Percentiles rank a stretch among this genome's conserved stretches.
Conservation (phyloP, 176 grass and related monocot genomes). For the Juncus inflexus region DNA sequence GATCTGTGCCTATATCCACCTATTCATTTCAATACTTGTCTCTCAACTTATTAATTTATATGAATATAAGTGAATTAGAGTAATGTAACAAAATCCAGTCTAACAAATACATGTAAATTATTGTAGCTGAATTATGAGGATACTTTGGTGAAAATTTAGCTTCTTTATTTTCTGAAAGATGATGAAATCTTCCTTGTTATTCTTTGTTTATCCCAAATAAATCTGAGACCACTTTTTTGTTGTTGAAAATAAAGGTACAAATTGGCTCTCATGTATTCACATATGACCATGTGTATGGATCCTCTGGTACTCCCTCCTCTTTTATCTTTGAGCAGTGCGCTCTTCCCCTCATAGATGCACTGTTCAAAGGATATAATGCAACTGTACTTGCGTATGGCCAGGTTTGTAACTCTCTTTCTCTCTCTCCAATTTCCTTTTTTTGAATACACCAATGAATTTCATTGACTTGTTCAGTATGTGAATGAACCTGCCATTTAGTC, state of each 20-base stretch:
- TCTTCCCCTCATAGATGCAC: conserved; percentile 55
- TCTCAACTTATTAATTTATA: too few relatives aligned
- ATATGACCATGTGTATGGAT: conserved; percentile 76
- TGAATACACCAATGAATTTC: not conserved
- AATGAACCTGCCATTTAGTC: too few relatives aligned
- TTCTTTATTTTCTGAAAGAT: too few relatives aligned
- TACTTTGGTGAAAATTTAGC: too few relatives aligned
- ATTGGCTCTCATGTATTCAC: conserved; percentile 77
- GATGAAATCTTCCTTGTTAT: too few relatives aligned
- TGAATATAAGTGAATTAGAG: too few relatives aligned
- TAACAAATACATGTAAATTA: too few relatives aligned
- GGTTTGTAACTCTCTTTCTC: conserved; percentile 31
- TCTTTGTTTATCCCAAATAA: too few relatives aligned
- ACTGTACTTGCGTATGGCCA: conserved; percentile 96
- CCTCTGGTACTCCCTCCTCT: conserved; percentile 41
- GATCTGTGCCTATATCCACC: too few relatives aligned
- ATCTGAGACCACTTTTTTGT: conserved; percentile 8
- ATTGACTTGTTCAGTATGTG: not conserved
- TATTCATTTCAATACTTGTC: too few relatives aligned
- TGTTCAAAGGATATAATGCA: conserved; percentile 86
- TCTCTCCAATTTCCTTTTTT: not conserved
- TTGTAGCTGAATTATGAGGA: too few relatives aligned
- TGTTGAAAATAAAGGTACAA: conserved; percentile 44
- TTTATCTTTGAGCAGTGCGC: conserved; percentile 73
- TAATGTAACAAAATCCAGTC: too few relatives aligned